A percentile compares a stretch with the other conserved stretches of the same genome.
phyloP scores from a whole-genome alignment of 441 rosid genomes.

The Erodium moschatum region DNA sequence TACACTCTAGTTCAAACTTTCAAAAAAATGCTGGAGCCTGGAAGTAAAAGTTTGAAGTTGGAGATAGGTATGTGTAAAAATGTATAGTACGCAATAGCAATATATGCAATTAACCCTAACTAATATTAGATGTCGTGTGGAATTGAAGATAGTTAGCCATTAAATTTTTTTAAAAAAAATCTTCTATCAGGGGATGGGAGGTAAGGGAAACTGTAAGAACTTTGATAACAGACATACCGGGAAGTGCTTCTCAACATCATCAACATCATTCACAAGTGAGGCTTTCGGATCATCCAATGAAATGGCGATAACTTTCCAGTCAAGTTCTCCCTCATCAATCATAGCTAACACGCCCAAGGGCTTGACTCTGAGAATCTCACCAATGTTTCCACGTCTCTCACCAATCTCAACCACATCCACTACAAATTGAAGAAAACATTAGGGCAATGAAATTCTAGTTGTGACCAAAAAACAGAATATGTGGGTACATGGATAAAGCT shows the following conservation, averaged over 20 bases:
- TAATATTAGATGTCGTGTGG: too few relatives aligned
- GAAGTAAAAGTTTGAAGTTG: too few relatives aligned
- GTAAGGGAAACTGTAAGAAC: background rate
- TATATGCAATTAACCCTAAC: too few relatives aligned
- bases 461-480: background rate
- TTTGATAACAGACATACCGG: conserved; percentile 38
- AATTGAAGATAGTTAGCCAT: background rate
- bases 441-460: background rate
- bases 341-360: conserved; percentile 78
- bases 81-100: too few relatives aligned
- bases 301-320: conserved; percentile 86
- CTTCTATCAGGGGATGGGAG: background rate
- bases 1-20: too few relatives aligned
- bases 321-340: conserved; percentile 92
- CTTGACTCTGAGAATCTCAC: conserved; percentile 62
- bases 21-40: too few relatives aligned
- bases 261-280: conserved; percentile 72
- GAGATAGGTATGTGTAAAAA: too few relatives aligned
- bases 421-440: conserved; percentile 21
- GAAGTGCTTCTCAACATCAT: conserved; percentile 80
- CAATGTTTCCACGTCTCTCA: conserved; percentile 48
- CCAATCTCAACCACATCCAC: conserved; percentile 95
- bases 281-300: conserved; percentile 83
- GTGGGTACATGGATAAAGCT: background rate
- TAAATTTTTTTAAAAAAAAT: background rate